Base-by-base conservation (phyloP, 768 basidiomycete genomes). In the Naematelia encephala region DNA sequence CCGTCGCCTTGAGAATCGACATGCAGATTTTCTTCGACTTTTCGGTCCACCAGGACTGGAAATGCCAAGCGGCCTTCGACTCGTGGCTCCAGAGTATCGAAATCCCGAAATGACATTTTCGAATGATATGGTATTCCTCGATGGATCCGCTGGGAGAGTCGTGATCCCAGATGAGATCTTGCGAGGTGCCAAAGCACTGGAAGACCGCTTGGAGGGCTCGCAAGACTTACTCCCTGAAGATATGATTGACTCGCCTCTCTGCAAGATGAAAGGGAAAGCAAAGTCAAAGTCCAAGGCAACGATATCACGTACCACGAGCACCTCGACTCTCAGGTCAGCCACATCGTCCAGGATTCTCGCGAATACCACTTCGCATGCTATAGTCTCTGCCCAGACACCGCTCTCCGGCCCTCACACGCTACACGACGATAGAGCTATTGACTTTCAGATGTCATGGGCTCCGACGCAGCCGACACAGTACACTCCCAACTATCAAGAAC, bases 1-100 rank as follows among this genome's bases (percentile, higher is more conserved):
- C 21, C 16, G 28, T 5, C 26, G 56, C 19, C 26, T 57, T 11
- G 56, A 57, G 25, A 39, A 50, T n/a, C 16, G 11, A 12, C 49
- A 57, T 27, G 25, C 56, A 3, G 56, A 57, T 27, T 51, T 51
- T 27, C 56, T 57, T 8, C 21, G 13, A 10, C 29, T 30, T 5
- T 57, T 57, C 56, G 56, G 56, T 22, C 56, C 56, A 5, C 13
- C 21, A 39, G 56, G 56, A 3, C 39, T 57, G 21, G 29, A 39
- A 12, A 16, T 57, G 22, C 54, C 39, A 3, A 27, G n/a, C n/a
- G 55, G 55, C 4, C 10, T 51, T 5, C 47, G 49, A 5, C 56
- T 57, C 19, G 21, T 57, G 5, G 56, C 56, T 8, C 56, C 56
- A 12, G 25, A 52, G 25, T 21, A 8, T 21, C 46, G n/a, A 11